Conservation (phyloP, 176 grass and related monocot genomes). For the Pontederia crassipes region DNA sequence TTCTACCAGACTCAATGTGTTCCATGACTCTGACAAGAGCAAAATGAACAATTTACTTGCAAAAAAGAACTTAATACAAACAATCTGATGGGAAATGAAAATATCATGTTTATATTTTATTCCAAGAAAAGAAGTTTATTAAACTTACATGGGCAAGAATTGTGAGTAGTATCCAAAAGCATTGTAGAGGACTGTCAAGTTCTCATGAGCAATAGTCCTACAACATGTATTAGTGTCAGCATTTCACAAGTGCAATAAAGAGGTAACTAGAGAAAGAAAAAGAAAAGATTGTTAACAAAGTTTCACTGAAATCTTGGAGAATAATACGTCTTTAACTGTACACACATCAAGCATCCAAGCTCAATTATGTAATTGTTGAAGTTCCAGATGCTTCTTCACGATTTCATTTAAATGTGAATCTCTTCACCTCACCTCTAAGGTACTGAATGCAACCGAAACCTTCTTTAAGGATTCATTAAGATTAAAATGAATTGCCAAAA, state of each 20-base stretch:
- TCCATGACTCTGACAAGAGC: slow-evolving; percentile 39
- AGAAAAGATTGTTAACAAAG: background rate
- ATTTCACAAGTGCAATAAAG: background rate
- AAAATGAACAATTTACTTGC: background rate
- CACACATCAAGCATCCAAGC: too few species aligned
- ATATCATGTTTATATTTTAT: background rate
- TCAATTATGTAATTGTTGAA: too few species aligned
- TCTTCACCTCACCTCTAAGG: too few species aligned
- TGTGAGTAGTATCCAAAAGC: slow-evolving; percentile 92
- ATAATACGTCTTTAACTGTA: too few species aligned
- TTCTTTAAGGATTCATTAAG: too few species aligned
- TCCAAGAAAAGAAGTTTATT: background rate
- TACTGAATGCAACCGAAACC: too few species aligned
- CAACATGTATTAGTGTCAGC: slow-evolving; percentile 10
- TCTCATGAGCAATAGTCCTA: slow-evolving; percentile 40
- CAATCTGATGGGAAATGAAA: slow-evolving; percentile 18
- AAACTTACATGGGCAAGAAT: slow-evolving; percentile 65
- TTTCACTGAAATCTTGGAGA: too few species aligned
- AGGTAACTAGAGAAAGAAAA: background rate
- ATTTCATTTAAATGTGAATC: too few species aligned
- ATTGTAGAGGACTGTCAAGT: slow-evolving; percentile 75
- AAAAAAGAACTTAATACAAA: slow-evolving; percentile 23
- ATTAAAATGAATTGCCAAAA: too few species aligned
- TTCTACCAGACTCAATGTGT: slow-evolving; percentile 54
- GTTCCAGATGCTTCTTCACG: too few species aligned